A percentile compares a stretch with the other conserved stretches of the same genome.
phyloP scores from a whole-genome alignment of 2,329 filamentous ascomycete species.

The Paecilomyces formosus region DNA sequence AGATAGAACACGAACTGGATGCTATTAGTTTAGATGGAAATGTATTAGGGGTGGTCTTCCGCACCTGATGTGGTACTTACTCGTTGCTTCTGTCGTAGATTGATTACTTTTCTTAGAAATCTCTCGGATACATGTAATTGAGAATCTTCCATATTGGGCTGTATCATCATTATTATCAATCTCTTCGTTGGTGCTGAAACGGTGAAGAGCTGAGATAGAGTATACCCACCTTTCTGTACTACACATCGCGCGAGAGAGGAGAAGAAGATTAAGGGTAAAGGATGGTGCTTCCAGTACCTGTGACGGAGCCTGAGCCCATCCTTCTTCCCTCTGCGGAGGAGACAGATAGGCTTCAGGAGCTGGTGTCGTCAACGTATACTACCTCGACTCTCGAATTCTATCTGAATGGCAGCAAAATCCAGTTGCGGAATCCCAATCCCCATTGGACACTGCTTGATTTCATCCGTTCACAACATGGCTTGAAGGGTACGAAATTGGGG shows the following conservation, averaged over 20 bases:
- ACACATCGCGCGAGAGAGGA: not conserved
- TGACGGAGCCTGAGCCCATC: not conserved
- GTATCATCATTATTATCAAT: not conserved
- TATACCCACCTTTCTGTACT: not conserved
- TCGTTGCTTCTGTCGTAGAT: not conserved
- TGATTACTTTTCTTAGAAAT: not conserved
- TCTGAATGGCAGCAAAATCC: conserved; percentile 75
- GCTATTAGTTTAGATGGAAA: not conserved
- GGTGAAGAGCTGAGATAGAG: not conserved
- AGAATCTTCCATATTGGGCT: not conserved
- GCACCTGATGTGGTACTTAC: not conserved
- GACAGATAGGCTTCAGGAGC: conserved; percentile 5
- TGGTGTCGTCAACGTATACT: conserved; percentile 8
- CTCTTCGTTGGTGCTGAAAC: not conserved
- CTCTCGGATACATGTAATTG: not conserved
- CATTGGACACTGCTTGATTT: conserved; percentile 83
- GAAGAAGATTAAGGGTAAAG: not conserved
- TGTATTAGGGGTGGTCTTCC: not conserved
- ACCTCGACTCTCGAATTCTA: conserved; percentile 64
- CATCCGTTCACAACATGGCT: conserved; percentile 65
- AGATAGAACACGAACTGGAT: not conserved
- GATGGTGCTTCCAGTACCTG: conserved; percentile 5
- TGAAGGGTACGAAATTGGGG: conserved; percentile 85
- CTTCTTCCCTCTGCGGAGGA: not conserved
- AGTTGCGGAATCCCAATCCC: conserved; percentile 71